Evolutionary conservation across 2,329 filamentous ascomycete species (phyloP), one percentile per base, ranked within the genome.

Genomic region (Penicillium sp.): DNA sequence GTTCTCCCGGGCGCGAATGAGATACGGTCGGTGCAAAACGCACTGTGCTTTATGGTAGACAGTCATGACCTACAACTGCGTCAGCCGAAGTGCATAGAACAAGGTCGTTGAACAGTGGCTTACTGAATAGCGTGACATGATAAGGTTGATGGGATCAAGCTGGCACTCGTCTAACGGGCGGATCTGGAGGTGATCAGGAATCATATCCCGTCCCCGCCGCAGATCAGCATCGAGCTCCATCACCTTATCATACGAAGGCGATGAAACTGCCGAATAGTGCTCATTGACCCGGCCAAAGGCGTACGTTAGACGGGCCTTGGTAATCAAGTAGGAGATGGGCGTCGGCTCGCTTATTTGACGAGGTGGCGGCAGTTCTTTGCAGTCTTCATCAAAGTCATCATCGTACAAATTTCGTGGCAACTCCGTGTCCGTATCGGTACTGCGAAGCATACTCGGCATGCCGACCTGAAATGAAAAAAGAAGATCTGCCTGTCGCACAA

Each of bases 41-140:
- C 92, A 96, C 69, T 96, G 84, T 19, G 93, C 90, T 78, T 96
- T 97, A 65, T 96, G 88, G 72, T 93, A 96, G 5, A 97, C 79
- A 53, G 95, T 89, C 63, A 95, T 91, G 35, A 97, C 68, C 76
- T 79, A 52, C 45, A 51, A 52, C 51, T 48, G 13, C 10, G 46
- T 68, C 48, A 70, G 66, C 52, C 53, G 30, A 38, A 30, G 57
- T 11, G 14, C 11, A 19, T 28, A 35, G 35, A 19, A n/a, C 10
- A 13, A 28, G 7, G 19, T 2, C 30, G 11, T 33, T 19, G 3
- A 13, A 16, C 8, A 6, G 16, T 11, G 3, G 66, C 71, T 68
- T 72, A 79, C 80, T 59, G 90, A 90, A 73, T 93, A 93, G 30
- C 93, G 88, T 55, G 93, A 90, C 80, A 96, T 89, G 60, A 97